These are phyloP conservation scores for Pleurotus tuber-regium DNA, from an alignment of 768 basidiomycete genomes.

Conservation along the genomic window DNA sequence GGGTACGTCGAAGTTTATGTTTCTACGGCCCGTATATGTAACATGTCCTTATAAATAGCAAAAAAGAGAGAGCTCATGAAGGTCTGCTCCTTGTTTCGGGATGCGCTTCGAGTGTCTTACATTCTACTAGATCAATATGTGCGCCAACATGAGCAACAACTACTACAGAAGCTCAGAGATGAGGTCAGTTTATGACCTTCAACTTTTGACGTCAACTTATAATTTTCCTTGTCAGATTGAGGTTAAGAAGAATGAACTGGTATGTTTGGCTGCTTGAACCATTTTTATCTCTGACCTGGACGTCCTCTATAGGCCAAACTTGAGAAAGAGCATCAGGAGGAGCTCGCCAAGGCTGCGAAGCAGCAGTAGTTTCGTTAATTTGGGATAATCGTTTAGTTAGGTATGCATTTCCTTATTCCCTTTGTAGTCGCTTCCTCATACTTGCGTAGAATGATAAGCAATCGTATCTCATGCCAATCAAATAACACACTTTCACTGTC, in stretches of 20 bases:
- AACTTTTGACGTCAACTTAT: not conserved
- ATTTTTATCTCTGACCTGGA: not conserved
- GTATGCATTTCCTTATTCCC: too few species aligned
- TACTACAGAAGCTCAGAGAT: constrained; percentile 56
- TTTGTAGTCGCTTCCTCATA: too few species aligned
- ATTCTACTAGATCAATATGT: constrained; percentile 55
- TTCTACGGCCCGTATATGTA: constrained; percentile 18
- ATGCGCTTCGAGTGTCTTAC: constrained; percentile 10
- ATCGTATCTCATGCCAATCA: too few species aligned
- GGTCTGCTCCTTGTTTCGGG: constrained; percentile 13
- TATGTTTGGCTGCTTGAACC: constrained; percentile 14
- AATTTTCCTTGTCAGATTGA: constrained; percentile 25
- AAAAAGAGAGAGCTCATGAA: constrained; percentile 74
- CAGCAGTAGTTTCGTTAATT: too few species aligned
- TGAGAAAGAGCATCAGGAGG: constrained; percentile 20
- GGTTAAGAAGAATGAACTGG: constrained; percentile 32
- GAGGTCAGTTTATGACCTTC: constrained; percentile 36
- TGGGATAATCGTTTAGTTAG: too few species aligned
- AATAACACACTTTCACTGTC: too few species aligned
- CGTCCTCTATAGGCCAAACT: constrained; percentile 19
- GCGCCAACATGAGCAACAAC: constrained; percentile 53
- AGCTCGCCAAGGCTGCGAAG: constrained; percentile 6
- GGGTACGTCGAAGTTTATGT: constrained; percentile 37
- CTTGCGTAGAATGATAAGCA: too few species aligned
- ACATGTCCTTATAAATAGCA: constrained; percentile 38